Percentiles rank a stretch among this genome's conserved stretches.
phyloP scores from a whole-genome alignment of 805 yeast species.

The Ogataea saltuana region DNA sequence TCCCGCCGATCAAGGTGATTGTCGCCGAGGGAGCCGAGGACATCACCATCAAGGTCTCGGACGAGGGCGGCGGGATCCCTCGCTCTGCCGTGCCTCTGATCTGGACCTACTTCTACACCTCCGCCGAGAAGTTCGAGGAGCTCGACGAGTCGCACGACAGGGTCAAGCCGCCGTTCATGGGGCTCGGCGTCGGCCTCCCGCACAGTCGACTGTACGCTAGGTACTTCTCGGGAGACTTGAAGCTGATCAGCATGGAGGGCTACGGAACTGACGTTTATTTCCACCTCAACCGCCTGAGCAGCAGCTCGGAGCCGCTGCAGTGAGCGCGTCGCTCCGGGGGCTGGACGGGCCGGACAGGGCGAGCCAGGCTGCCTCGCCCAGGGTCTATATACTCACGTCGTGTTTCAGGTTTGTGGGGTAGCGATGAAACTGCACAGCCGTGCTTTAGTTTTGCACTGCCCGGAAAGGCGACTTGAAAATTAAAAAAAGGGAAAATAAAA shows the following conservation, averaged over 20 bases:
- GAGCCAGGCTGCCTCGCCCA: too few relatives aligned
- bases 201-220: conserved; percentile 83
- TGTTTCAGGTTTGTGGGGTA: too few relatives aligned
- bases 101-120: conserved; percentile 90
- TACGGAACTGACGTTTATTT: conserved; percentile 91
- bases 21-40: conserved; percentile 90
- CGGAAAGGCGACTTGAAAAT: too few relatives aligned
- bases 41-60: conserved; percentile 85
- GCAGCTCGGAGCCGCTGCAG: conserved; percentile 70
- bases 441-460: too few relatives aligned
- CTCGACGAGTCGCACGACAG: conserved; percentile 30
- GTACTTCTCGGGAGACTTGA: conserved; percentile 88
- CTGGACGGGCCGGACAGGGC: too few relatives aligned
- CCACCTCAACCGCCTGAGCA: conserved; percentile 77
- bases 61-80: conserved; percentile 94
- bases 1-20: conserved; percentile 83
- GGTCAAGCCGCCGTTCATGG: conserved; percentile 84
- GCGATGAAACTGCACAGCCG: too few relatives aligned
- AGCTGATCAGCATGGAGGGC: conserved; percentile 88
- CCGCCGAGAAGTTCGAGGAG: conserved; percentile 68
- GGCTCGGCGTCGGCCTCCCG: conserved; percentile 90
- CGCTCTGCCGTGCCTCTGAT: conserved; percentile 79
- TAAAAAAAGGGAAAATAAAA: too few relatives aligned
- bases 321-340: too few relatives aligned
- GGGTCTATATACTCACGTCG: too few relatives aligned